Evolutionary conservation across 352 stramenopile species (phyloP), one percentile per base, ranked within the genome.

Genomic region (Blastocystis sp.): DNA sequence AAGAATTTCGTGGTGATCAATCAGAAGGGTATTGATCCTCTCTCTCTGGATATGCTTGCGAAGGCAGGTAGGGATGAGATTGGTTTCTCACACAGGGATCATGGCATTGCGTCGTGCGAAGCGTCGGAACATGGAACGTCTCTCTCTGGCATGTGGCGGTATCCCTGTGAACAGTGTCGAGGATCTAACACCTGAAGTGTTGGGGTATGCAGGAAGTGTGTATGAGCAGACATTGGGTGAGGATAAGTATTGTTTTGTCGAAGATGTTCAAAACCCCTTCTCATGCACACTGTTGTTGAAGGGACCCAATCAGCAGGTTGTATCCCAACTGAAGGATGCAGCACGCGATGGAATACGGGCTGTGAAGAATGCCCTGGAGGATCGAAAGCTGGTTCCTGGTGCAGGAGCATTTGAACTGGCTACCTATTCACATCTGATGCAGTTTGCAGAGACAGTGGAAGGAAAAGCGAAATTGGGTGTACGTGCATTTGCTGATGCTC

Each of bases 1-100:
- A 95, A 98, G 90, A 95, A 90, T 52, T 99, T 99, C 92, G 95
- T 98, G 54, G 95, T 99, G 77, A 97, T 99, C 89, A 99, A 99
- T 92, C 96, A 99, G 92, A 99, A 99, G 92, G 96, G 89, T 74
- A 98, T 99, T 89, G 97, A 99, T 92, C 96, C 97, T 24, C 92
- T 98, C 77, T 96, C 92, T 73, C 91, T 99, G 37, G 96, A 99
- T 92, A 98, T 99, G 92, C 95, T 99, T 88, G 97, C 97, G 66
- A 99, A 99, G 92, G 97, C 99, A 90, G 56, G 67, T 78, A 14
- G 6, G 24, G 5, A 6, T 21, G 12, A 19, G 14, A 3, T 24
- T 3, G 9, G 14, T 3, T 19, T 78, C 12, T 27, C 66, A 5
- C 42, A 46, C 39, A 78, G 96, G 96, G 51, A 98, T 99, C 90